Conservation (phyloP, 1,139 yeast species). For the Entelexis paramagnoliae region DNA sequence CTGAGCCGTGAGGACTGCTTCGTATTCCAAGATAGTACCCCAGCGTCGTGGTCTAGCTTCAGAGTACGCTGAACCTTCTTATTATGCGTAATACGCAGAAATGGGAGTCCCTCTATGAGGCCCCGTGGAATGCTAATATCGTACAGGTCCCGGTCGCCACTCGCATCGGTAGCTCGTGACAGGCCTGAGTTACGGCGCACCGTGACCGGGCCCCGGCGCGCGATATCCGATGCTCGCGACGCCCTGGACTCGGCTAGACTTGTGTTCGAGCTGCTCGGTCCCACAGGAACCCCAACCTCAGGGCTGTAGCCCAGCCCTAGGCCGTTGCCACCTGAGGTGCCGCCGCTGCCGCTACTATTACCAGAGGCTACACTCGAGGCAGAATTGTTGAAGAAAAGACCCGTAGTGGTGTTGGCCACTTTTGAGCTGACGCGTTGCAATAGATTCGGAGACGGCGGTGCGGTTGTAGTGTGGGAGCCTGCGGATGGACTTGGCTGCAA, state of each 20-base stretch:
- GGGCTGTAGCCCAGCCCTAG: background rate
- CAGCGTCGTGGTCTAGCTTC: constrained; percentile 37
- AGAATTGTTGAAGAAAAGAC: constrained; percentile 4
- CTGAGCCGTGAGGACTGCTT: constrained; percentile 40
- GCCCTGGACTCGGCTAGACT: background rate
- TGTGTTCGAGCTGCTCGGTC: background rate
- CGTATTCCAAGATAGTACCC: constrained; percentile 47
- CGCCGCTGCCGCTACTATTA: background rate
- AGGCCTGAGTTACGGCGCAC: constrained; percentile 23
- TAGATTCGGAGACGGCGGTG: constrained; percentile 8
- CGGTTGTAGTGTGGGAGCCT: background rate
- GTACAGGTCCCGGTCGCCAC: background rate
- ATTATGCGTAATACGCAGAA: constrained; percentile 58
- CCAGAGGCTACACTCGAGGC: background rate
- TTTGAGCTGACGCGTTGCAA: constrained; percentile 16
- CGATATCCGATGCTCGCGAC: background rate
- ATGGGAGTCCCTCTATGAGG: constrained; percentile 33
- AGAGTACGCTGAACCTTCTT: constrained; percentile 50
- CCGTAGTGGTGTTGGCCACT: constrained; percentile 13
- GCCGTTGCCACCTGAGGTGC: background rate
- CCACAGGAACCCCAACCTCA: constrained; percentile 1
- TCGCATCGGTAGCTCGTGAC: constrained; percentile 10
- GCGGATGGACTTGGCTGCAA: background rate
- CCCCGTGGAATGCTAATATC: constrained; percentile 15
- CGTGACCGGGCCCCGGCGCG: constrained; percentile 20